phyloP scores from a whole-genome alignment of 345 rosid species.

The Moricandia moricandioides region DNA sequence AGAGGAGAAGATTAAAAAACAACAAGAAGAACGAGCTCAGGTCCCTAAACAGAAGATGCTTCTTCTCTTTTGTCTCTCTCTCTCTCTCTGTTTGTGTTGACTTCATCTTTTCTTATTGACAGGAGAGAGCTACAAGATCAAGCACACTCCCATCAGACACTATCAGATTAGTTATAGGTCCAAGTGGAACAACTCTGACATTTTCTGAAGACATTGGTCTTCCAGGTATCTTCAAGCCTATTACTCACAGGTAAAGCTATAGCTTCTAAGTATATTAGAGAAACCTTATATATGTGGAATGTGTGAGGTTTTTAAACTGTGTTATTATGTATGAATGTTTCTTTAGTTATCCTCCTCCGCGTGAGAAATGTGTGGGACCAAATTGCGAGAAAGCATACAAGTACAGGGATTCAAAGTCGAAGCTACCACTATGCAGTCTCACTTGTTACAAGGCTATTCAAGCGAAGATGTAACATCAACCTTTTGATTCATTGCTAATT shows the following conservation, averaged over 20 bases:
- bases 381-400: slow-evolving; percentile 64
- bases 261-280: not conserved
- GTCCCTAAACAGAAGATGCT: slow-evolving; percentile 23
- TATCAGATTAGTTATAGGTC: slow-evolving; percentile 59
- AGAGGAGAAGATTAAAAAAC: slow-evolving; percentile 63
- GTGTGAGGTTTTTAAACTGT: not conserved
- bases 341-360: slow-evolving; percentile 70
- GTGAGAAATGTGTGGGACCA: slow-evolving; percentile 76
- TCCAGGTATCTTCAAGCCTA: slow-evolving; percentile 57
- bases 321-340: not conserved
- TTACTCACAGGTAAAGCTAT: slow-evolving; percentile 45
- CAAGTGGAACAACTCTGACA: slow-evolving; percentile 55
- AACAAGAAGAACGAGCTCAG: slow-evolving; percentile 62
- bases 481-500: slow-evolving; percentile 28
- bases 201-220: slow-evolving; percentile 72
- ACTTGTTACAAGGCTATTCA: slow-evolving; percentile 65
- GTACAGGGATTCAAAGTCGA: slow-evolving; percentile 72
- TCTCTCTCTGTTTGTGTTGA: slow-evolving; percentile 1
- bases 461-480: slow-evolving; percentile 38
- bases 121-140: slow-evolving; percentile 56
- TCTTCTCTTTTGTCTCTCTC: not conserved
- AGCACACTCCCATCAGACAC: slow-evolving; percentile 50
- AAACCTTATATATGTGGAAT: not conserved
- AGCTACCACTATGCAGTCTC: slow-evolving; percentile 78
- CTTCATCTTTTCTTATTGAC: not conserved